Evolutionary conservation across 176 grass and related monocot genomes (phyloP).

Genomic region (Cenchrus fungigraminus): DNA sequence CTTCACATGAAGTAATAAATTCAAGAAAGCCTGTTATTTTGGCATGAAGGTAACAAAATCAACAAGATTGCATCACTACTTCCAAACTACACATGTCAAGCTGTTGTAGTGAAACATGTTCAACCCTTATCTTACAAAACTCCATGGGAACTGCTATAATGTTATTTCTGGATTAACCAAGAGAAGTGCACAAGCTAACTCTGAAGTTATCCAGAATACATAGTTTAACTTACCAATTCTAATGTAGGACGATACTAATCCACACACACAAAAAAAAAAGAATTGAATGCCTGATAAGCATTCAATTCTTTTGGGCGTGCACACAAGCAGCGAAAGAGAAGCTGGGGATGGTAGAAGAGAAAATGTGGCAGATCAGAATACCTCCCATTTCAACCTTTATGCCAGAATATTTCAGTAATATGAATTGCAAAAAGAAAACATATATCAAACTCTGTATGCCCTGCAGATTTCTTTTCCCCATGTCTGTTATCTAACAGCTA

Average conservation of each 20-base stretch:
- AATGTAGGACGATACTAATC: neutral
- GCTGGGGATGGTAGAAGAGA: neutral
- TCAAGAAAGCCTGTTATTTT: conserved; percentile 20
- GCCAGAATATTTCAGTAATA: conserved; percentile 36
- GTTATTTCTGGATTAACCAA: neutral
- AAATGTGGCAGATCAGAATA: conserved; percentile 24
- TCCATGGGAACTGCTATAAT: neutral
- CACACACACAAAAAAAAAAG: neutral
- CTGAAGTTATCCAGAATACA: conserved; percentile 20
- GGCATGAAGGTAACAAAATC: conserved; percentile 15
- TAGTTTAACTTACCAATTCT: neutral
- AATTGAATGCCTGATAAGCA: neutral
- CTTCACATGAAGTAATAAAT: conserved; percentile 22
- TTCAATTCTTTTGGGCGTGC: neutral
- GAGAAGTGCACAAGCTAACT: neutral
- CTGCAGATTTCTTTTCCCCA: conserved; percentile 32
- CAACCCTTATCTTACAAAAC: neutral
- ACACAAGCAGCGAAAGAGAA: neutral
- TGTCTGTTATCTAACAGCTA: conserved; percentile 50
- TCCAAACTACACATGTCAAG: neutral
- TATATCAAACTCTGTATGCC: conserved; percentile 43
- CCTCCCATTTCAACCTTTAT: conserved; percentile 29
- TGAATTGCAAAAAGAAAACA: conserved; percentile 17
- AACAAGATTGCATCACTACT: conserved; percentile 11
- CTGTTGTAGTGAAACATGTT: conserved; percentile 16